Evolutionary conservation across 2,329 filamentous ascomycete genomes (phyloP).

Genomic region (Myriosclerotinia scirpicola): DNA sequence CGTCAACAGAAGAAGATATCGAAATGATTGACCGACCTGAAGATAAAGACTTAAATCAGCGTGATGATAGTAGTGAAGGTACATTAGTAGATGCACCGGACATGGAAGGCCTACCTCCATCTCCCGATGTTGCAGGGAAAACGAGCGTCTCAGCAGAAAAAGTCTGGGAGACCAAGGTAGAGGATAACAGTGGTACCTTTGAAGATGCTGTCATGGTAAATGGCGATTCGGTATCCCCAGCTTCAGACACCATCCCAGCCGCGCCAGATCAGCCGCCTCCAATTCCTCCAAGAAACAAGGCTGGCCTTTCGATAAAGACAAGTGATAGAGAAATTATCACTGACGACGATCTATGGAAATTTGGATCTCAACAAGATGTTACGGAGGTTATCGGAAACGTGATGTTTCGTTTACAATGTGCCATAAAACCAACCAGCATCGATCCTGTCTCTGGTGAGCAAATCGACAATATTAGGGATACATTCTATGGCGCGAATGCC

Average conservation of each 20-base stretch:
- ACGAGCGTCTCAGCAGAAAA: constrained; percentile 8
- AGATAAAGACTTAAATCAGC: constrained; percentile 33
- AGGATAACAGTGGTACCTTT: constrained; percentile 14
- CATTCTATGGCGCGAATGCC: constrained; percentile 62
- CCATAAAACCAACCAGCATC: constrained; percentile 69
- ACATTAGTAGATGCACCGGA: constrained; percentile 42
- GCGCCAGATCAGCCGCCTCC: constrained; percentile 40
- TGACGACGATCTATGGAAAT: constrained; percentile 40
- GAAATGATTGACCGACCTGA: constrained; percentile 40
- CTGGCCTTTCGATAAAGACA: constrained; percentile 38
- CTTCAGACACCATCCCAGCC: constrained; percentile 19
- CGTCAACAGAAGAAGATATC: constrained; percentile 34
- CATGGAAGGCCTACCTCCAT: constrained; percentile 30
- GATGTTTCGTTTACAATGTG: constrained; percentile 84
- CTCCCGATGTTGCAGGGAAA: constrained; percentile 22
- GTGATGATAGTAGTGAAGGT: constrained; percentile 42
- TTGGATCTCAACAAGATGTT: constrained; percentile 77
- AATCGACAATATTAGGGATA: constrained; percentile 73
- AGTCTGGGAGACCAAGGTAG: constrained; percentile 4
- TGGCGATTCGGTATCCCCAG: constrained; percentile 33
- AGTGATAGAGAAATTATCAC: constrained; percentile 35
- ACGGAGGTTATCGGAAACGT: constrained; percentile 94
- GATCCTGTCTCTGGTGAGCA: constrained; percentile 71
- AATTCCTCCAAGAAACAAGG: constrained; percentile 41
- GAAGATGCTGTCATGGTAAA: constrained; percentile 42